These are phyloP conservation scores for Diaporthe amygdali DNA, from an alignment of 2,329 filamentous ascomycete genomes.

Conservation along the genomic window DNA sequence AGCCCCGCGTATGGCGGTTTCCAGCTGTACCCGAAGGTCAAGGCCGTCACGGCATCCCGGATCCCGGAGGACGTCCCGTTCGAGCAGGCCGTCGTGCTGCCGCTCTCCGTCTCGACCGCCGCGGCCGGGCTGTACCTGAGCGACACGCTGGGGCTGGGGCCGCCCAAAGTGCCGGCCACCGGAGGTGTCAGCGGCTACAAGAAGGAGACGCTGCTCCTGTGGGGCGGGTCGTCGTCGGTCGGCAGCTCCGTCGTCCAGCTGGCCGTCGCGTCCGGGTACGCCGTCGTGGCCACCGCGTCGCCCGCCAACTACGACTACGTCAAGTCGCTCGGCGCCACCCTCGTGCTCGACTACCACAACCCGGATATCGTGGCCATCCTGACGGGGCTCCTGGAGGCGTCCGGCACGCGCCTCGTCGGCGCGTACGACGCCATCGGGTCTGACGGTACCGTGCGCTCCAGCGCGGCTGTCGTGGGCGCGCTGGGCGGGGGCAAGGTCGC, in stretches of 20 bases:
- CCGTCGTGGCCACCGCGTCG: conserved; percentile 21
- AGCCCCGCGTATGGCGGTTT: conserved; percentile 31
- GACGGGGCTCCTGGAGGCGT: not conserved
- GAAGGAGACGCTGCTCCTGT: conserved; percentile 43
- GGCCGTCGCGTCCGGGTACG: conserved; percentile 27
- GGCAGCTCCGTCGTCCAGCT: conserved; percentile 50
- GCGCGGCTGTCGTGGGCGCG: not conserved
- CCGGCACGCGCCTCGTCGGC: conserved; percentile 3
- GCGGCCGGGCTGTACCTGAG: conserved; percentile 32
- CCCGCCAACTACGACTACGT: conserved; percentile 19
- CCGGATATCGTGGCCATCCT: conserved; percentile 28
- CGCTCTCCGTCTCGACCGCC: conserved; percentile 34
- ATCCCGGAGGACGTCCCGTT: conserved; percentile 33
- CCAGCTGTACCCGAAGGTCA: conserved; percentile 32
- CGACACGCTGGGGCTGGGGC: conserved; percentile 27
- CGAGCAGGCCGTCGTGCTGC: conserved; percentile 32
- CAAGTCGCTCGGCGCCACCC: conserved; percentile 14
- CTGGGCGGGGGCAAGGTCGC: conserved; percentile 3
- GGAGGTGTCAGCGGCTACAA: not conserved
- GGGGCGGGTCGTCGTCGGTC: conserved; percentile 52
- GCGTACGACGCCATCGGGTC: conserved; percentile 24
- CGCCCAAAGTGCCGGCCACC: conserved; percentile 22
- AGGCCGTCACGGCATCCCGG: conserved; percentile 23
- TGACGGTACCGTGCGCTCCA: conserved; percentile 7
- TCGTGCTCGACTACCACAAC: conserved; percentile 28